phyloP scores from a whole-genome alignment of 306 rosid species.

The Quercus parvula region DNA sequence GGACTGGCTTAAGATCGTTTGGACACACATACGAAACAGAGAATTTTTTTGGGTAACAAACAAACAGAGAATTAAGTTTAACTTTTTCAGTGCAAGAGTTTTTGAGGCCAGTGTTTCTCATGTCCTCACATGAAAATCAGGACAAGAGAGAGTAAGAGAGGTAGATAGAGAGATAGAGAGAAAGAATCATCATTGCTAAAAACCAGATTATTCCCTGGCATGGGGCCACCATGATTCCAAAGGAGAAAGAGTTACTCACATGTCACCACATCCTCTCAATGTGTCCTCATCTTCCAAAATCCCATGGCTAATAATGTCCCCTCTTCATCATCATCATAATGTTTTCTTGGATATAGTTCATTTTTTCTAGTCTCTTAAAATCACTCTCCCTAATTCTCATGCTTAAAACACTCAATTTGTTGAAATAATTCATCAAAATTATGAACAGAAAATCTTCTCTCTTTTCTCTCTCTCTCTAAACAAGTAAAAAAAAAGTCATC shows the following conservation, averaged over 20 bases:
- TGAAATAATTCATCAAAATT: background rate
- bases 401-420: background rate
- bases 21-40: background rate
- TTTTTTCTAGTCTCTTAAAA: background rate
- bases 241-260: slow-evolving; percentile 39
- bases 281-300: slow-evolving; percentile 38
- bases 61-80: background rate
- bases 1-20: background rate
- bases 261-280: slow-evolving; percentile 58
- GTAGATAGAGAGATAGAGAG: slow-evolving; percentile 10
- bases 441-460: background rate
- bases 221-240: slow-evolving; percentile 60
- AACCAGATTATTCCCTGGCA: slow-evolving; percentile 65
- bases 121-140: slow-evolving; percentile 30
- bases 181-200: slow-evolving; percentile 53
- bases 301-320: slow-evolving; percentile 23
- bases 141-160: slow-evolving; percentile 31
- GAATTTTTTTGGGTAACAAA: too few species aligned
- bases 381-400: slow-evolving; percentile 5
- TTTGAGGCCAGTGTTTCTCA: slow-evolving; percentile 29
- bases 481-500: slow-evolving; percentile 1
- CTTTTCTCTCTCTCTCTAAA: background rate
- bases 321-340: slow-evolving; percentile 15
- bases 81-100: slow-evolving; percentile 12
- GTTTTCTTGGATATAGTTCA: background rate